Evolutionary conservation across 2,329 filamentous ascomycete species (phyloP).

Genomic region (Samsoniella hepiali): DNA sequence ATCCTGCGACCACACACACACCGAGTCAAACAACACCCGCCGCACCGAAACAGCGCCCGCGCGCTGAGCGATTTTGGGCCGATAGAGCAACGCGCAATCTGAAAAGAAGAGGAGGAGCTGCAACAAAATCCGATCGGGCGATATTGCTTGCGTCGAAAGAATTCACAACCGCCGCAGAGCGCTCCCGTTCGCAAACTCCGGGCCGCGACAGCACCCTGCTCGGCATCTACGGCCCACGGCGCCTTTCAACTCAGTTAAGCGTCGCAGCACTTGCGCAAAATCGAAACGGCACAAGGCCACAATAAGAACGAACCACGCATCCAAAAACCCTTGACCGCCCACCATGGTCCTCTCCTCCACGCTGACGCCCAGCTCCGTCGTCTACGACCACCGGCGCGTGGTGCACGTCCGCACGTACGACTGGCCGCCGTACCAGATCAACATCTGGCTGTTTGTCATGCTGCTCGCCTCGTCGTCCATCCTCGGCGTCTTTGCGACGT

Average conservation of each 20-base stretch:
- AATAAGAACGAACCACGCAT: not conserved
- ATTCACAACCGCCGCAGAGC: too few species aligned
- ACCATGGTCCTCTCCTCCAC: constrained; percentile 33
- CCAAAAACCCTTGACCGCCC: not conserved
- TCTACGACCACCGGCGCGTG: constrained; percentile 42
- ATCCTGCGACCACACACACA: not conserved
- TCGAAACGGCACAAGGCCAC: not conserved
- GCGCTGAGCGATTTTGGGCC: too few species aligned
- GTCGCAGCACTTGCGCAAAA: not conserved
- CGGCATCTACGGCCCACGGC: too few species aligned
- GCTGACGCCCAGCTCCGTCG: constrained; percentile 39
- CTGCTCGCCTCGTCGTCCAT: constrained; percentile 56
- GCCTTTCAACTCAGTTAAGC: too few species aligned
- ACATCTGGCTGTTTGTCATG: constrained; percentile 66
- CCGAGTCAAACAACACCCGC: too few species aligned
- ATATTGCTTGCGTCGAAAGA: too few species aligned
- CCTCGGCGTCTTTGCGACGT: constrained; percentile 59
- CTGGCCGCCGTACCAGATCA: constrained; percentile 66
- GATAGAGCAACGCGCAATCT: too few species aligned
- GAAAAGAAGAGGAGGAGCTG: too few species aligned
- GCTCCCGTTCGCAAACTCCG: too few species aligned
- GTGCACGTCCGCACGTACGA: constrained; percentile 57
- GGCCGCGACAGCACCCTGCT: too few species aligned
- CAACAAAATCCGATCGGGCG: too few species aligned
- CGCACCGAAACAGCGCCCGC: too few species aligned